phyloP scores from a whole-genome alignment of 495 filamentous ascomycete species.

The Endocarpon pusillum region DNA sequence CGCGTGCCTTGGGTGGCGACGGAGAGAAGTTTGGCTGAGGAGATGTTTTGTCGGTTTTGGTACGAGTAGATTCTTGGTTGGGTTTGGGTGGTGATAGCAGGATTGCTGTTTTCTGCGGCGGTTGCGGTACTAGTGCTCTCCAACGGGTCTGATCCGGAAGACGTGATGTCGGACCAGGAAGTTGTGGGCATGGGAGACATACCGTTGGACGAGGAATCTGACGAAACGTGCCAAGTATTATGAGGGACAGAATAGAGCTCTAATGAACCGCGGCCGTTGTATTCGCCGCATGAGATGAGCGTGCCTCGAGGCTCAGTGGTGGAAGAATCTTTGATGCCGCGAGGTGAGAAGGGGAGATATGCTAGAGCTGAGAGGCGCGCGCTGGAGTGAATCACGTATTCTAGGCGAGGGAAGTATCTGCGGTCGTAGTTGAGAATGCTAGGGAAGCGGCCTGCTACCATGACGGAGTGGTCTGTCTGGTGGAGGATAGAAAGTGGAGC shows the following conservation, averaged over 20 bases:
- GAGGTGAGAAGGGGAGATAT: conserved; percentile 51
- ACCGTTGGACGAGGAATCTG: conserved; percentile 20
- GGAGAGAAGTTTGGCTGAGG: conserved; percentile 64
- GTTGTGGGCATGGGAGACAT: conserved; percentile 6
- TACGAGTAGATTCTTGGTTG: conserved; percentile 16
- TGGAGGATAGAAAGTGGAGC: conserved; percentile 66
- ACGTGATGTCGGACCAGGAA: conserved; percentile 9
- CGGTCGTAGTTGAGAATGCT: conserved; percentile 82
- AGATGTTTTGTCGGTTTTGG: conserved; percentile 73
- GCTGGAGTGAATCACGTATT: conserved; percentile 66
- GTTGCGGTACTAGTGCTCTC: conserved; percentile 1
- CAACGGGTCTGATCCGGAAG: conserved; percentile 4
- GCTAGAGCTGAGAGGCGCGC: conserved; percentile 64
- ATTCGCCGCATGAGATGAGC: conserved; percentile 79
- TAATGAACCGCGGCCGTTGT: conserved; percentile 79
- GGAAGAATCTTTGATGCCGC: conserved; percentile 30
- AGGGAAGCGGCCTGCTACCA: conserved; percentile 71
- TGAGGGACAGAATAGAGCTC: conserved; percentile 59
- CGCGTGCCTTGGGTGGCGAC: conserved; percentile 72
- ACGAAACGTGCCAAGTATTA: conserved; percentile 9
- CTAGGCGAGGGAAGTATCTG: conserved; percentile 64
- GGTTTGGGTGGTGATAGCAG: too few relatives aligned
- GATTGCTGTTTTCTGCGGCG: conserved; percentile 1
- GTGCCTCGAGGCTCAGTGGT: conserved; percentile 37
- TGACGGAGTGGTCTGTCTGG: conserved; percentile 32